Conservation (phyloP, 208 protist species). For the Perkinsela sp. region DNA sequence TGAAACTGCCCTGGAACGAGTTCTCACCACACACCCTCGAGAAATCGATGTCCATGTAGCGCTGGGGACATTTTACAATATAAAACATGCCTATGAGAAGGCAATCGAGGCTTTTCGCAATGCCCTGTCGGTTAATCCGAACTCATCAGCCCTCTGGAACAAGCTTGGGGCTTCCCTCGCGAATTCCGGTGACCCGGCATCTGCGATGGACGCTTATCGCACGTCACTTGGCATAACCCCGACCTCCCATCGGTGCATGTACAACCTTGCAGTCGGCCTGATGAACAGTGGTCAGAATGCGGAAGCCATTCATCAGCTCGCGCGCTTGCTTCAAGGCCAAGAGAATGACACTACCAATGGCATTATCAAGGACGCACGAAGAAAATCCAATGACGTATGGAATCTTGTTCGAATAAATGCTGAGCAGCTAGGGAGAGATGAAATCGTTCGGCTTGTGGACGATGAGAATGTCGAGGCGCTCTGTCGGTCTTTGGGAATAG, state of each 20-base stretch:
- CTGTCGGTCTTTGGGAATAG: too few relatives aligned
- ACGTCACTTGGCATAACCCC: conserved; percentile 54
- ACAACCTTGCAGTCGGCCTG: conserved; percentile 58
- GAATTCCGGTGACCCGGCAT: conserved; percentile 23
- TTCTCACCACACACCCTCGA: conserved; percentile 3
- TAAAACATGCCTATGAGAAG: conserved; percentile 34
- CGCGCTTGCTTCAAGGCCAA: neutral
- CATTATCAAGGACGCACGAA: neutral
- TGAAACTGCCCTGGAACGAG: neutral
- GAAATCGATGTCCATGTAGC: conserved; percentile 22
- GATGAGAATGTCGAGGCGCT: neutral
- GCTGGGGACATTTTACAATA: conserved; percentile 46
- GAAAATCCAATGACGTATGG: neutral
- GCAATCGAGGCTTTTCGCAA: conserved; percentile 30
- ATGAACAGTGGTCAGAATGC: conserved; percentile 33
- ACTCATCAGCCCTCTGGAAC: conserved; percentile 49
- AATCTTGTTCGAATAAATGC: neutral
- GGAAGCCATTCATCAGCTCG: conserved; percentile 3
- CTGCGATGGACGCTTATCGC: conserved; percentile 52
- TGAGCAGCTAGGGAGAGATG: neutral
- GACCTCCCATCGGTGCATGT: conserved; percentile 45
- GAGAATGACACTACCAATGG: neutral
- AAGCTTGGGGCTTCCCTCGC: conserved; percentile 59
- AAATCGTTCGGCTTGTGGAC: neutral
- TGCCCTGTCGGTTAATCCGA: conserved; percentile 24